Evolutionary conservation across 2,329 filamentous ascomycete species (phyloP).

Genomic region (Mollisia scopiformis): DNA sequence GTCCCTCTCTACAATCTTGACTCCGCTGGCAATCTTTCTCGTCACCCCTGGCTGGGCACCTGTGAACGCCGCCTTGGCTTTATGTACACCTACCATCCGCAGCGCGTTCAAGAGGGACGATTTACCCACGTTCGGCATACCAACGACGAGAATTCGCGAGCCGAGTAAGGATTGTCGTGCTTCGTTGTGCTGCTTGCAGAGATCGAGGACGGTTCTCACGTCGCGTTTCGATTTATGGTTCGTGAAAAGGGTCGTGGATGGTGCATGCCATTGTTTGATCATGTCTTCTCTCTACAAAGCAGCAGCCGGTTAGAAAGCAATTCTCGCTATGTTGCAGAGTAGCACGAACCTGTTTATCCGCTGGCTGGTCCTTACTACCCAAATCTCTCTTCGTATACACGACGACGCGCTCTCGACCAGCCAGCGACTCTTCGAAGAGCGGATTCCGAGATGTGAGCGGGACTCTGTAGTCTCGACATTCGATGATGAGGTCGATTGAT

Average conservation of each 20-base stretch:
- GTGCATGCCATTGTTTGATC: constrained; percentile 55
- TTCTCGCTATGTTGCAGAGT: not conserved
- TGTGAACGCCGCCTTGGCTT: constrained; percentile 75
- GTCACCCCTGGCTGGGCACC: constrained; percentile 90
- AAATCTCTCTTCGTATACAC: constrained; percentile 93
- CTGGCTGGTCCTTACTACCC: constrained; percentile 48
- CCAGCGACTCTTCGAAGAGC: constrained; percentile 78
- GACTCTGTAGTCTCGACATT: constrained; percentile 92
- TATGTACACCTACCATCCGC: constrained; percentile 66
- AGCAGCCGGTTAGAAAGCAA: not conserved
- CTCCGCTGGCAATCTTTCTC: constrained; percentile 78
- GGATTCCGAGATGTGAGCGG: constrained; percentile 91
- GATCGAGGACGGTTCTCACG: constrained; percentile 45
- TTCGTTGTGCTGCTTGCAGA: constrained; percentile 53
- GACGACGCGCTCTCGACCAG: constrained; percentile 73
- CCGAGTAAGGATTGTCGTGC: constrained; percentile 69
- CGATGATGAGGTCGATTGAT: constrained; percentile 84
- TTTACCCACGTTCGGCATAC: constrained; percentile 98
- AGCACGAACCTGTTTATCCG: constrained; percentile 44
- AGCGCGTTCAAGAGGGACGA: constrained; percentile 91
- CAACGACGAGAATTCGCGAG: constrained; percentile 84
- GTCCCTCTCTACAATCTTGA: constrained; percentile 71
- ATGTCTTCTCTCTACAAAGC: constrained; percentile 49
- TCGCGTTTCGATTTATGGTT: constrained; percentile 49
- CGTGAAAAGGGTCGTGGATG: constrained; percentile 55